These are phyloP conservation scores for Verticillium klebahnii DNA, from an alignment of 2,329 filamentous ascomycete genomes.

Conservation along the genomic window DNA sequence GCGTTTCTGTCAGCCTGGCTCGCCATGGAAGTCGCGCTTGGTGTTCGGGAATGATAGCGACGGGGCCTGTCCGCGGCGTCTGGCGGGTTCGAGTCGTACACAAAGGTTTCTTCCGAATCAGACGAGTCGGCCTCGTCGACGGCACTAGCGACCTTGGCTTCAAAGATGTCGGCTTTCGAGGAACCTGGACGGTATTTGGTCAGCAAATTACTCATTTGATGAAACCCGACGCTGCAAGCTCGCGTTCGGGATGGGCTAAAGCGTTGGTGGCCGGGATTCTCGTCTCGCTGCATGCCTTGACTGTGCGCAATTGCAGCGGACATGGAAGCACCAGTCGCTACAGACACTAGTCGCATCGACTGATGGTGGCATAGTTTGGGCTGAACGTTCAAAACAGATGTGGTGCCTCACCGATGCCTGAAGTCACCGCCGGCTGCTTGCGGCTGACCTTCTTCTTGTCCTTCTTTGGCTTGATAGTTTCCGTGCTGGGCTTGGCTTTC, in stretches of 20 bases:
- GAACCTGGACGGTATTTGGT: conserved; percentile 57
- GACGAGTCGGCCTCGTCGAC: conserved; percentile 96
- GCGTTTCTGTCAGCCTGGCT: conserved; percentile 62
- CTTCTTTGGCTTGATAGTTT: conserved; percentile 92
- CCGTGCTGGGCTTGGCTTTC: conserved; percentile 82
- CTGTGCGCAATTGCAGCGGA: conserved; percentile 29
- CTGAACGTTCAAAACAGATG: conserved; percentile 17
- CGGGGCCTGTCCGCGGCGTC: conserved; percentile 58
- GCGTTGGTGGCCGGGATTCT: conserved; percentile 17
- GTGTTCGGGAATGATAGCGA: conserved; percentile 88
- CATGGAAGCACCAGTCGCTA: conserved; percentile 21
- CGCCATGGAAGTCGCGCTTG: conserved; percentile 81
- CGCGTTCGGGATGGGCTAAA: conserved; percentile 16
- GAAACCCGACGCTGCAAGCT: conserved; percentile 26
- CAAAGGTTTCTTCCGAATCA: conserved; percentile 96
- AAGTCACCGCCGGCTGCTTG: conserved; percentile 67
- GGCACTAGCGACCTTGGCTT: conserved; percentile 91
- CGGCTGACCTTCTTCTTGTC: conserved; percentile 78
- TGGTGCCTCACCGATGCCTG: conserved; percentile 65
- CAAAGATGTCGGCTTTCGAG: conserved; percentile 96
- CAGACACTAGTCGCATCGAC: conserved; percentile 31
- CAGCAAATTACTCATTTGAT: conserved; percentile 39
- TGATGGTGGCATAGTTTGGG: conserved; percentile 32
- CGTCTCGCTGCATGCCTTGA: conserved; percentile 27
- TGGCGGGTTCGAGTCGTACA: conserved; percentile 96